Evolutionary conservation across 768 basidiomycete species (phyloP).

Genomic region (Amanita pallidorosea): DNA sequence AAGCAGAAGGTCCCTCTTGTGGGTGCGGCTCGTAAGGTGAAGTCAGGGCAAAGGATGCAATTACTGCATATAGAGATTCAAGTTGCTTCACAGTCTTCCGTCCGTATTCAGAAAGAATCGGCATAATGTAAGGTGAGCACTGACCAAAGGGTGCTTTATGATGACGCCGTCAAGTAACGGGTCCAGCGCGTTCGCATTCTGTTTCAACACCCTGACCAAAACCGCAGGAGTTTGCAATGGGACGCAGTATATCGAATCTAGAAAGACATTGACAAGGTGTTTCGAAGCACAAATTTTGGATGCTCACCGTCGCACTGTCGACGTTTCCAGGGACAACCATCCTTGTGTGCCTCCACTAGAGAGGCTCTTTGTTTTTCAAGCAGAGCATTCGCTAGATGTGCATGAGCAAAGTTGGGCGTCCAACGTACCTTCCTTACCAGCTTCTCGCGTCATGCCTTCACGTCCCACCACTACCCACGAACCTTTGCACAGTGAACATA

Average conservation of each 20-base stretch:
- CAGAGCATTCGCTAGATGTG: slow-evolving; percentile 45
- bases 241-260: slow-evolving; percentile 65
- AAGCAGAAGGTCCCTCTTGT: slow-evolving; percentile 10
- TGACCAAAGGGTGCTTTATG: slow-evolving; percentile 67
- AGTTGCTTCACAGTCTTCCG: slow-evolving; percentile 49
- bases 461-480: slow-evolving; percentile 68
- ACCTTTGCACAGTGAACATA: slow-evolving; percentile 59
- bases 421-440: slow-evolving; percentile 46
- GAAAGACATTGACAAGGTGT: not conserved
- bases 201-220: slow-evolving; percentile 52
- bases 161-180: slow-evolving; percentile 39
- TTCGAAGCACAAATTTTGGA: not conserved
- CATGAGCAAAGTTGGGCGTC: slow-evolving; percentile 7
- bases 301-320: slow-evolving; percentile 70
- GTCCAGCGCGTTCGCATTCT: slow-evolving; percentile 42
- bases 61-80: slow-evolving; percentile 32
- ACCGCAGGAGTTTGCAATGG: slow-evolving; percentile 56
- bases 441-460: slow-evolving; percentile 66
- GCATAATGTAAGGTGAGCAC: slow-evolving; percentile 12
- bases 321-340: slow-evolving; percentile 76
- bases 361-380: slow-evolving; percentile 63
- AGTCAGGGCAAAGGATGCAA: not conserved
- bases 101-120: slow-evolving; percentile 3
- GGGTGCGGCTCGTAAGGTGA: slow-evolving; percentile 6
- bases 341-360: slow-evolving; percentile 64